Conservation (phyloP, 306 rosid species). For the Nissolia schottii region DNA sequence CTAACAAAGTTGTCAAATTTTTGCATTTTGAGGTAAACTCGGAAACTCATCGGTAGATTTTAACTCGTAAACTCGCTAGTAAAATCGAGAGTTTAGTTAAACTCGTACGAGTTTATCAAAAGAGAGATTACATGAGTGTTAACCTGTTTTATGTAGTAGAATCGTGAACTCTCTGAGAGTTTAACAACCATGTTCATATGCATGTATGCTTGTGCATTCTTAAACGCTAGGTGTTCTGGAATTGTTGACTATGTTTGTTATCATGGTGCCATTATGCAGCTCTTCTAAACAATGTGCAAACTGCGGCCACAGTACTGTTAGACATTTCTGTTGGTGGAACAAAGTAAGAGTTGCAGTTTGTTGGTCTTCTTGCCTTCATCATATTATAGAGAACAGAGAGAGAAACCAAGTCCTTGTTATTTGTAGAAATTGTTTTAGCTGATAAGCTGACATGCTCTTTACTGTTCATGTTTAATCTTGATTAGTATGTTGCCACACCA, state of each 20-base stretch:
- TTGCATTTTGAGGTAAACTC: too few species aligned
- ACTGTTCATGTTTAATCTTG: slow-evolving; percentile 24
- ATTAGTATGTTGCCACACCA: slow-evolving; percentile 65
- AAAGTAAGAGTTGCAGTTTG: slow-evolving; percentile 53
- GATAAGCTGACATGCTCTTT: slow-evolving; percentile 14
- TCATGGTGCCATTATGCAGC: slow-evolving; percentile 40
- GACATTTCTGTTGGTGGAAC: slow-evolving; percentile 99
- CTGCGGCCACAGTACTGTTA: slow-evolving; percentile 70
- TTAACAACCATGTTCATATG: too few species aligned
- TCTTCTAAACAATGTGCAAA: slow-evolving; percentile 45
- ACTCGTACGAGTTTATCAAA: too few species aligned
- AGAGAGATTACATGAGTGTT: too few species aligned
- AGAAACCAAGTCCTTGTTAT: background rate
- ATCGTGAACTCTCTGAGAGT: too few species aligned
- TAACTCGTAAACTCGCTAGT: too few species aligned
- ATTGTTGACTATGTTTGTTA: slow-evolving; percentile 3
- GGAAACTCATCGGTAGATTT: too few species aligned
- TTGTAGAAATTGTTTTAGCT: background rate
- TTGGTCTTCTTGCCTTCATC: background rate
- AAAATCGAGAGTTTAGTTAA: too few species aligned
- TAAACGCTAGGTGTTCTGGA: background rate
- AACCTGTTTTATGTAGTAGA: too few species aligned
- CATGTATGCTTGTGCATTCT: background rate
- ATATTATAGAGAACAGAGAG: background rate
- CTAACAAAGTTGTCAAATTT: too few species aligned